Evolutionary conservation across 805 yeast species (phyloP), one percentile per base, ranked within the genome.

Genomic region (Suhomyces canberraensis): DNA sequence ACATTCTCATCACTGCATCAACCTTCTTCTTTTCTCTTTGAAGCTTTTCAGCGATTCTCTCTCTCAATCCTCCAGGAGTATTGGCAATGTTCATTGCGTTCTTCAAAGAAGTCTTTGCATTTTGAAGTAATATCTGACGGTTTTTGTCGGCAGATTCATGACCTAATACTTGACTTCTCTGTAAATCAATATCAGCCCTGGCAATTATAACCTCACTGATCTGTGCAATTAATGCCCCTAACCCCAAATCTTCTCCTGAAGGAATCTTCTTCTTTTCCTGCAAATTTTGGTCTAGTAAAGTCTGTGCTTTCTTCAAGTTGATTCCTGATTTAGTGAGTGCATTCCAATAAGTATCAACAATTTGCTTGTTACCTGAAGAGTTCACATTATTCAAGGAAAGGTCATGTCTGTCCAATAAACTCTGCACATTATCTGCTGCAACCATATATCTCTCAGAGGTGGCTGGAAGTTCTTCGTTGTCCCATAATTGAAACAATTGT

Each of bases 131-230:
- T 1, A 69, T 47, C 2, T 39, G 44, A 14, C 41, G 40, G 45
- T 61, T 60, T 11, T 58, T 58, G 2, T 41, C 39, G 0, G 73
- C 65, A 16, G 57, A 51, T 8, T 57, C 60, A 17, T 36, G 41
- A 13, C 51, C 52, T 0, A 49, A 33, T 3, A 72, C 21, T 30
- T 60, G 64, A n/a, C 70, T 56, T 37, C 80, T 56, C 48, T 74
- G 79, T 9, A 73, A 47, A 37, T 75, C 80, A 3, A 75, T 61
- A 47, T 76, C 81, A 1, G 77, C 68, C 33, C 81, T 57, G 21
- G 73, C 76, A n/a, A 75, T 69, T 21, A 66, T 46, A 1, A 75
- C 54, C 7, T 69, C 60, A 41, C 73, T 58, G 2, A 73, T 40
- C 39, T 70, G 71, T 9, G 61, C 49, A 19, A 61, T 51, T 14